These are phyloP conservation scores for Pleurotus salmoneostramineus DNA, from an alignment of 768 basidiomycete species.

Conservation along the genomic window DNA sequence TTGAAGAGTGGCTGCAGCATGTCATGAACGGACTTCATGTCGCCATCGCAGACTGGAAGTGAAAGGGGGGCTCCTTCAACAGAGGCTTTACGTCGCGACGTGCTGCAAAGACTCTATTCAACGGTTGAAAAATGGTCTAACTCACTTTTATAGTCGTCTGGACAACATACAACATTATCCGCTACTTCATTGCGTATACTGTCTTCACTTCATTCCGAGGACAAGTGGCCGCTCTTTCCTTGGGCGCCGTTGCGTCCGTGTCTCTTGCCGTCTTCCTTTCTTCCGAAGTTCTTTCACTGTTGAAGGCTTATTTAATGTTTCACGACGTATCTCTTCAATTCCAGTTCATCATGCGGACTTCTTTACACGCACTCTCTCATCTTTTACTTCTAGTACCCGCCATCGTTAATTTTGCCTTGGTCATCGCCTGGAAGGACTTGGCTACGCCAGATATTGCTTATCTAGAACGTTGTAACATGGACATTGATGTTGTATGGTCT, in stretches of 20 bases:
- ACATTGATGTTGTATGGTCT: constrained; percentile 68
- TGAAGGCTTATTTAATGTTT: constrained; percentile 32
- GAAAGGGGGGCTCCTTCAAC: constrained; percentile 24
- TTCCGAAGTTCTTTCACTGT: constrained; percentile 32
- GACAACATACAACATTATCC: constrained; percentile 57
- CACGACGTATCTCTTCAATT: constrained; percentile 24
- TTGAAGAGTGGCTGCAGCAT: constrained; percentile 12
- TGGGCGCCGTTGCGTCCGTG: constrained; percentile 43
- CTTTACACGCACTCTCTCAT: constrained; percentile 39
- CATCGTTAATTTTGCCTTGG: constrained; percentile 49
- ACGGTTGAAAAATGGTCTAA: not conserved
- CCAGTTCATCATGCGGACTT: constrained; percentile 23
- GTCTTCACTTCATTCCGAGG: constrained; percentile 35
- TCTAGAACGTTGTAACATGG: constrained; percentile 50
- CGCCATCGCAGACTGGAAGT: not conserved
- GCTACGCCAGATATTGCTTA: constrained; percentile 30
- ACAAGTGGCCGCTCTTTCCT: constrained; percentile 38
- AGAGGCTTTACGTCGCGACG: no score
- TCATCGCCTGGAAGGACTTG: constrained; percentile 48
- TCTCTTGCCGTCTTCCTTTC: constrained; percentile 35
- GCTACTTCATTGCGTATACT: constrained; percentile 62
- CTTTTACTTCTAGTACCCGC: constrained; percentile 49
- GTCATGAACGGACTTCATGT: no score
- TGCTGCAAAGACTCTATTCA: no score
- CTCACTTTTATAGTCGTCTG: constrained; percentile 30